Evolutionary conservation across 2,329 filamentous ascomycete genomes (phyloP), one percentile per base, ranked within the genome.

Genomic region (Podosphaera leucotricha): DNA sequence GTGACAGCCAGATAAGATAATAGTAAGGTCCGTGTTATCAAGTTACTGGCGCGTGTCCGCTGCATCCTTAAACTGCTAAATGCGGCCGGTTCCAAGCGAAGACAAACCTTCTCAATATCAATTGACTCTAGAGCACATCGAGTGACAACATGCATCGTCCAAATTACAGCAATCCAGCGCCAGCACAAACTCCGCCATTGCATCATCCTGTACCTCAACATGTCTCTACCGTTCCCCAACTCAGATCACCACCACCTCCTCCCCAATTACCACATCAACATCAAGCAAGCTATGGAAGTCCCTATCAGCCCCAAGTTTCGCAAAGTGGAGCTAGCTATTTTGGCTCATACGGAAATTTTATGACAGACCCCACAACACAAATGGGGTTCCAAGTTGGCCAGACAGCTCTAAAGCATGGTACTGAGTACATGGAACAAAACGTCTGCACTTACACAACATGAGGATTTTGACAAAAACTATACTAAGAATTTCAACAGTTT

Each of bases 121-220:
- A 33, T 4, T 7, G 15, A n/a, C 28, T 3, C 6, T 11, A 33
- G 10, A 6, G 10, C 13, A 33, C 8, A 11, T 3, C 13, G 6
- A 33, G 28, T 35, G 45, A 47, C 44, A 53, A 49, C 18, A 94
- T 94, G 87, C 87, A 94, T 65, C 80, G 85, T 60, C 70, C 78
- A 59, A 69, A 75, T 44, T 93, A 90, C 65, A 75, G 75, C 61
- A 81, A 86, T 58, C 67, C 71, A 51, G 46, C 54, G 15, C 74
- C 73, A 24, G 74, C 75, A 47, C 73, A 77, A 54, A 93, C 85
- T 59, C 87, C 86, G 59, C 86, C 87, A 52, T 76, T 95, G 54
- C 90, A 95, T 63, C 90, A 95, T 61, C 90, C 90, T 46, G 85
- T 95, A 47, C 90, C 90, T 49, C 90, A 98, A 63, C 90, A 98